Evolutionary conservation across 345 rosid species (phyloP).

Genomic region (Cardamine resedifolia): DNA sequence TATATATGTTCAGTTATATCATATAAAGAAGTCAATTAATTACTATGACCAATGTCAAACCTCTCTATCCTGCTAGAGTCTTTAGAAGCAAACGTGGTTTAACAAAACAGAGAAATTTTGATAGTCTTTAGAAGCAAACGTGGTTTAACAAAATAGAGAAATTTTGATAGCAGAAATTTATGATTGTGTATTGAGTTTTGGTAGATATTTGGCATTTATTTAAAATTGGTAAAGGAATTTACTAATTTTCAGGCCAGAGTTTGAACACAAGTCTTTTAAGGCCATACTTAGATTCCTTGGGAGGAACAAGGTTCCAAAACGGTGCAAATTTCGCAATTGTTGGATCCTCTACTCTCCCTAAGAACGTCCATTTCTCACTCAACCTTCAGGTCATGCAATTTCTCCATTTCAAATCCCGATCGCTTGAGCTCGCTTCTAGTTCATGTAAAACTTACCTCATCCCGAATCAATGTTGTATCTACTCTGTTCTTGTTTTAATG

Average conservation of each 20-base stretch:
- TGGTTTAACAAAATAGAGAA: too few relatives aligned
- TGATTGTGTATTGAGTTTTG: background rate
- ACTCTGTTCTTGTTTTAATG: background rate
- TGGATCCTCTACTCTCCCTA: constrained; percentile 81
- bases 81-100: background rate
- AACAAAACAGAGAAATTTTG: background rate
- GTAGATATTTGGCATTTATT: background rate
- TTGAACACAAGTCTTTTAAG: constrained; percentile 58
- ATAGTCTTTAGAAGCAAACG: too few relatives aligned
- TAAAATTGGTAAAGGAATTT: background rate
- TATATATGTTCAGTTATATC: background rate
- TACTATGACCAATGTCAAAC: background rate
- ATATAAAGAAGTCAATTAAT: background rate
- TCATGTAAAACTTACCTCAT: constrained; percentile 28
- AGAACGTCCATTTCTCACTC: constrained; percentile 62
- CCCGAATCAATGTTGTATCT: background rate
- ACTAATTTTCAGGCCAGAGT: constrained; percentile 66
- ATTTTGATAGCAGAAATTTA: too few relatives aligned
- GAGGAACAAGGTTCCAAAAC: constrained; percentile 52
- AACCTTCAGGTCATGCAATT: constrained; percentile 77
- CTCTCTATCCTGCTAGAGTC: background rate
- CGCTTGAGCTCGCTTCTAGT: constrained; percentile 51
- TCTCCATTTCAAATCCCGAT: constrained; percentile 64
- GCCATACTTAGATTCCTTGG: constrained; percentile 72
- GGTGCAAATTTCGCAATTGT: constrained; percentile 81